phyloP scores from a whole-genome alignment of 257 asterid species.

The Henckelia pumila region DNA sequence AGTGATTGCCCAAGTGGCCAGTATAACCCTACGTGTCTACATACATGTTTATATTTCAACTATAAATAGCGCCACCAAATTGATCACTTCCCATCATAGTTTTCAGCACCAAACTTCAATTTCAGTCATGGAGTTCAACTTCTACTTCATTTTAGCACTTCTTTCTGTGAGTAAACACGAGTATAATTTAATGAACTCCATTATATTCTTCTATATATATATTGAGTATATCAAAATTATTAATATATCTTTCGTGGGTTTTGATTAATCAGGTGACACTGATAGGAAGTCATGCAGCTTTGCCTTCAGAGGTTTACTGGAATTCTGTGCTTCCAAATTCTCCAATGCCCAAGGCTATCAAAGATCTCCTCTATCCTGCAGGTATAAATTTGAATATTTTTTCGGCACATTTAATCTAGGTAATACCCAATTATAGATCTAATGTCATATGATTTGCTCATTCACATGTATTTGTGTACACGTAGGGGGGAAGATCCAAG shows the following conservation, averaged over 20 bases:
- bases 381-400: not conserved
- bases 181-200: not conserved
- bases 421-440: too few relatives aligned
- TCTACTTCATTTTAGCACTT: not conserved
- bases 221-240: too few relatives aligned
- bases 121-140: not conserved
- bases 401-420: too few relatives aligned
- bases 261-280: conserved; percentile 20
- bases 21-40: not conserved
- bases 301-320: conserved; percentile 30
- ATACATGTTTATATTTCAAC: not conserved
- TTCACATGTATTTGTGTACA: too few relatives aligned
- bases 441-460: too few relatives aligned
- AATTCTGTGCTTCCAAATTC: conserved; percentile 28
- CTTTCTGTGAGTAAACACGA: not conserved
- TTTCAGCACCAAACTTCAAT: too few relatives aligned
- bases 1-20: not conserved
- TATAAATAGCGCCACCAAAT: not conserved
- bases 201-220: too few relatives aligned
- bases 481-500: too few relatives aligned
- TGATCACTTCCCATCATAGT: not conserved
- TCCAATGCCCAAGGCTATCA: conserved; percentile 25
- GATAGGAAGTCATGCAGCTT: conserved; percentile 26
- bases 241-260: not conserved
- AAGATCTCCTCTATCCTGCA: conserved; percentile 24